Base-by-base conservation (phyloP, 2,329 filamentous ascomycete species). In the Alternaria sp. region DNA sequence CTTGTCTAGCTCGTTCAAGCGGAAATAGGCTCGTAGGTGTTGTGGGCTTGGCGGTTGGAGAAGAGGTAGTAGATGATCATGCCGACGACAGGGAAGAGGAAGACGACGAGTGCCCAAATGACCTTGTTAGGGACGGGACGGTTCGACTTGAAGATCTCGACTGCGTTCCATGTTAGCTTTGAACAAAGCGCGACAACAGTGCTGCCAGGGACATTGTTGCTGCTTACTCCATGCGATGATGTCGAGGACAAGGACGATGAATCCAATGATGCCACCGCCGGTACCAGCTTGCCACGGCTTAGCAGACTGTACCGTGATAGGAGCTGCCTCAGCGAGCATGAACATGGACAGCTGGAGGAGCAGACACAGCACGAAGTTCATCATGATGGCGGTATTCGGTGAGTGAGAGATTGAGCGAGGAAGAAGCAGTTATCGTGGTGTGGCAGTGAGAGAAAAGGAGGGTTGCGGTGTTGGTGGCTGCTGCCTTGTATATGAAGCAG, bases 91-190 rank as follows among this genome's bases (percentile, higher is more conserved):
- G 87, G 87, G 78, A 89, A 88, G 61, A 89, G 75, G 79, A 89
- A 88, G 68, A 89, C 85, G 41, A 87, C 78, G 0, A 88, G 78
- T 48, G 81, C 84, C 87, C 87, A 89, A 29, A 88, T 77, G 3
- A 89, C 72, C 79, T 89, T 89, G 75, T 83, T 79, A 21, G 78
- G 72, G 21, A 82, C 77, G 4, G 86, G 81, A 58, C 86, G 86
- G 75, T 84, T 87, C 39, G 86, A 88, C 75, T 88, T 85, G 56
- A 89, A 77, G 63, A 89, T 83, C 77, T 89, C 87, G 67, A 88
- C 86, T 89, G 63, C 21, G 62, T 41, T 17, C 56, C 45, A 45
- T 36, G 61, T 73, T 55, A 74, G 66, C 63, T 36, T 51, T 48
- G 44, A 17, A 34, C 44, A 13, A 48, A 24, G 44, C 44, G 31